Evolutionary conservation across 805 yeast genomes (phyloP), one percentile per base, ranked within the genome.

Genomic region (Schwanniomyces occidentalis): DNA sequence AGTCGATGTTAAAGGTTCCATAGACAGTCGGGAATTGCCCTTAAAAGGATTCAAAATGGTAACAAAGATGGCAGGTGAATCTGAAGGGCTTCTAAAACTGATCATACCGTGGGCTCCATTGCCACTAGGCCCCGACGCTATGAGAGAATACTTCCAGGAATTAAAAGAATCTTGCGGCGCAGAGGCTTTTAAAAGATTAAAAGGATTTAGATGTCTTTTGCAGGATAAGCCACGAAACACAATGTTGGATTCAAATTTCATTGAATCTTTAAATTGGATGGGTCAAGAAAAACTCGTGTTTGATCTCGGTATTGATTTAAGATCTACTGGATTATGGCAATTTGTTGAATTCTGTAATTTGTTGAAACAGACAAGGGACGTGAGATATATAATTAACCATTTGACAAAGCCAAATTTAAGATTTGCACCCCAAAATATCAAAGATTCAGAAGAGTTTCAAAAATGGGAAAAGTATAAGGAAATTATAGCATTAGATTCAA

Each of bases 91-190:
- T 16, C 26, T 51, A 4, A 51, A 48, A 24, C 72, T 54, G 3
- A 45, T 68, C 6, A 46, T 71, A n/a, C 73, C 75, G 1, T 69
- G 73, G 73, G 72, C 70, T 1, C 76, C 77, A 5, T 32, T 69
- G 6, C 58, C 63, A 6, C 37, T 49, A 5, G 75, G 74, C 2
- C 27, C 46, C 2, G 38, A 35, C 1, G 32, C 34, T 8, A 17
- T 68, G 25, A 37, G 34, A 12, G 24, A 35, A 6, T 49, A 41
- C 21, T 45, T 54, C 0, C 34, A 38, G 1, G 32, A 38, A 5
- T 24, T 58, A 19, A 30, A 40, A 31, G 34, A 32, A n/a, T 39
- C 32, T 12, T 18, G 36, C 12, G 35, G 28, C 9, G 16, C 26
- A 6, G 28, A 40, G 2, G 23, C 40, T 3, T 43, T 46, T 24